Conservation (phyloP, 257 asterid genomes). For the Rauvolfia tetraphylla region DNA sequence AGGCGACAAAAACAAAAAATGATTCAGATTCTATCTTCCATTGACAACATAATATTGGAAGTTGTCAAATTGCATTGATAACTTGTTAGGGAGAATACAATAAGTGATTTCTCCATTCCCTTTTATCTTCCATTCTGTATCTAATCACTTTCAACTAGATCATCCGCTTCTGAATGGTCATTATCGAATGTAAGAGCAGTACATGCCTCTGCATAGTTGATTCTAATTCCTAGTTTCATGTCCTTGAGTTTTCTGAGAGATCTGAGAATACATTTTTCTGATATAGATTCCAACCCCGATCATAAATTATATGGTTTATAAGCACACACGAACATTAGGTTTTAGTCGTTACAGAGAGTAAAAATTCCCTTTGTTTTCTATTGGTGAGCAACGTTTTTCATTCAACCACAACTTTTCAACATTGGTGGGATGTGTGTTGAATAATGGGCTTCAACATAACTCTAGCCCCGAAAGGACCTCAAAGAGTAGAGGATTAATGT, state of each 20-base stretch:
- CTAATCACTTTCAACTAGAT: constrained; percentile 1
- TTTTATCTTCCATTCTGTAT: background rate
- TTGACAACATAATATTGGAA: constrained; percentile 13
- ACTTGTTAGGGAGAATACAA: constrained; percentile 17
- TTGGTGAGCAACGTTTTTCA: background rate
- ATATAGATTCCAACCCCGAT: background rate
- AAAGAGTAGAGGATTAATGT: too few relatives aligned
- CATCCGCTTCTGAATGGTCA: background rate
- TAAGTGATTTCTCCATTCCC: background rate
- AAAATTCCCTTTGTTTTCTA: background rate
- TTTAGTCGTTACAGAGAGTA: background rate
- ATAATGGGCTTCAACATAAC: too few relatives aligned
- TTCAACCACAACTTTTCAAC: too few relatives aligned
- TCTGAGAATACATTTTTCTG: constrained; percentile 1
- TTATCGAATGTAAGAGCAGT: constrained; percentile 1
- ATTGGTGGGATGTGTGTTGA: too few relatives aligned
- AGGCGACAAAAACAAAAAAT: constrained; percentile 20
- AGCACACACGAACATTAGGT: background rate
- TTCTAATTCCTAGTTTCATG: constrained; percentile 7
- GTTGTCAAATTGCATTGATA: constrained; percentile 15
- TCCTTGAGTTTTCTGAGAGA: background rate
- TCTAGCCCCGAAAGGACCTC: too few relatives aligned
- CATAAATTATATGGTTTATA: background rate
- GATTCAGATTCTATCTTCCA: constrained; percentile 33
- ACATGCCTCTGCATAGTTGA: background rate